Evolutionary conservation across 1,284 basidiomycete genomes (phyloP), one percentile per base, ranked within the genome.

Genomic region (Moesziomyces globuligerus): DNA sequence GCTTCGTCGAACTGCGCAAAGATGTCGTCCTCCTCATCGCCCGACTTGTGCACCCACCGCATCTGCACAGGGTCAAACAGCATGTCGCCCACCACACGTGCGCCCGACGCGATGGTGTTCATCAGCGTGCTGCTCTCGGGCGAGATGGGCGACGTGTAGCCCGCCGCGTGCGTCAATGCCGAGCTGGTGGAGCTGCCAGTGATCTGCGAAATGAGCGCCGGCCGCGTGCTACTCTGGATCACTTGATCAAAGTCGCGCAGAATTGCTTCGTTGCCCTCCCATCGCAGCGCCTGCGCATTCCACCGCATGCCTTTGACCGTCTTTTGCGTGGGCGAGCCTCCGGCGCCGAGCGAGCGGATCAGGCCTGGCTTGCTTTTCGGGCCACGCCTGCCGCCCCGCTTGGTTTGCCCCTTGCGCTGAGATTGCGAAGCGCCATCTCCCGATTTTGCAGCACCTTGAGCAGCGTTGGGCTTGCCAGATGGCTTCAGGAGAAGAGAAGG

Each of bases 251-350:
- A 98, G 60, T 93, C 93, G 58, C 91, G 88, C 38, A 97, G 86
- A 11, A 89, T 88, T 53, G 90, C 88, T 73, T 98, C 94, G 83
- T 98, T 97, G 57, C 95, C 95, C 85, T 98, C 94, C 94, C 94
- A 98, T 21, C 91, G 90, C 23, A 92, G 87, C 8, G 89, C 89
- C 32, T 85, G 85, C 21, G 93, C 92, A 83, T 98, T 97, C 92
- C 93, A 98, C 74, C 89, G 92, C 95, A 98, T 98, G 58, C 95
- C 93, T 34, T 66, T 73, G n/a, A 72, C 64, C 32, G 57, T 48
- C 41, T 64, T 64, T 11, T 64, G 65, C 23, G 60, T 48, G 5
- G 56, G 51, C 17, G 66, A 49, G 18, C 58, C 53, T n/a, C 49
- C 53, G 13, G 40, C 61, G 13, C 72, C 74, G 15, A 78, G 64